A percentile compares a stretch with the other conserved stretches of the same genome.
These are phyloP conservation scores for Lagenaria siceraria DNA, from an alignment of 306 rosid genomes.

Conservation along the genomic window DNA sequence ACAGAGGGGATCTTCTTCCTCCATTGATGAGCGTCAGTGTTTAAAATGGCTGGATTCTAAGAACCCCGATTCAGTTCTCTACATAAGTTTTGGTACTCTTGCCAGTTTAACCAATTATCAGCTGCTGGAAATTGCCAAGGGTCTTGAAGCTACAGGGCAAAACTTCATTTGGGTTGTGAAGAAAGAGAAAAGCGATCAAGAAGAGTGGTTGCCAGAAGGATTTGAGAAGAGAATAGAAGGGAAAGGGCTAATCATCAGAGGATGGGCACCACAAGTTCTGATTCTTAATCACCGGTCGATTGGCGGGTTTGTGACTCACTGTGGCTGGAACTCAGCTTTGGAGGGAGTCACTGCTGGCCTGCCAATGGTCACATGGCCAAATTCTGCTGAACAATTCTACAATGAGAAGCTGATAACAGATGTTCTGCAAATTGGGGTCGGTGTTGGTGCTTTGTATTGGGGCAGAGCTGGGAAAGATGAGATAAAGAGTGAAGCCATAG, in stretches of 20 bases:
- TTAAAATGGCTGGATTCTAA: slow-evolving; percentile 25
- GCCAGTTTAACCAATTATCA: slow-evolving; percentile 5
- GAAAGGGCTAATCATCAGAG: slow-evolving; percentile 22
- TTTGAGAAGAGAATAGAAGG: slow-evolving; percentile 25
- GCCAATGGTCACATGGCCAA: slow-evolving; percentile 36
- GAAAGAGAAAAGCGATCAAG: not conserved
- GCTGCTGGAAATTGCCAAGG: slow-evolving; percentile 19
- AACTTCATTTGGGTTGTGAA: slow-evolving; percentile 30
- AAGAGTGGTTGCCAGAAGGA: slow-evolving; percentile 19
- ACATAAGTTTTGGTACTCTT: slow-evolving; percentile 21
- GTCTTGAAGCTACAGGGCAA: slow-evolving; percentile 18
- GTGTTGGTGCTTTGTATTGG: slow-evolving; percentile 20
- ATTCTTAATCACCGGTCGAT: slow-evolving; percentile 25
- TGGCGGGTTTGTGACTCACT: slow-evolving; percentile 38
- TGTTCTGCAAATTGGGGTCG: slow-evolving; percentile 18
- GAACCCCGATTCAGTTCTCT: slow-evolving; percentile 22
- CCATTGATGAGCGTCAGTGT: slow-evolving; percentile 8
- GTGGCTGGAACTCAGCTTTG: slow-evolving; percentile 36
- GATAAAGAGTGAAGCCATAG: slow-evolving; percentile 21
- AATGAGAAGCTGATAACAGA: slow-evolving; percentile 28
- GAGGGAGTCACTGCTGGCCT: slow-evolving; percentile 27
- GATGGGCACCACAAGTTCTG: slow-evolving; percentile 33
- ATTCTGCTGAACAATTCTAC: slow-evolving; percentile 26
- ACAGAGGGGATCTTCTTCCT: slow-evolving; percentile 1
- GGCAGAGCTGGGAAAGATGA: slow-evolving; percentile 4